Evolutionary conservation across 148 eudicot species (phyloP), one percentile per base, ranked within the genome.

Genomic region (Persicaria maculosa): DNA sequence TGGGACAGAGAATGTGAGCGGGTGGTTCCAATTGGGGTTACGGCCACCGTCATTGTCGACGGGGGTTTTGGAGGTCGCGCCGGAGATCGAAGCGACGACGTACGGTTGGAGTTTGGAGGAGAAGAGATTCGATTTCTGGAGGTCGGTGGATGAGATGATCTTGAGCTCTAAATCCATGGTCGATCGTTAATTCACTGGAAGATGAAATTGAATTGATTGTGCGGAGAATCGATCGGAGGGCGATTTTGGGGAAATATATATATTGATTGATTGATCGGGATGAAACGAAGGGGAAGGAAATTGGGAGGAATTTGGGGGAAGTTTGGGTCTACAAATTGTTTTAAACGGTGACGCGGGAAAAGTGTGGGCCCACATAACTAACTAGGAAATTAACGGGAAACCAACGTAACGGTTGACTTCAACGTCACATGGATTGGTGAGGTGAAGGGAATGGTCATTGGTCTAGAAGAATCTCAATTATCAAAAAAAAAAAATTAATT

Each of bases 1-100:
- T 14, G 82, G 87, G 15, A 89, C 8, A 9, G 83, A 59, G 84
- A 90, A 87, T 7, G 69, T 82, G 50, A 85, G 73, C 0, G 88
- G 76, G 75, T 53, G 83, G 62, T 90, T 85, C 98, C 98, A 93
- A 1, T 83, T 78, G 5, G 96, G 96, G 71, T 81, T 85, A 43
- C 44, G 72, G 68, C 77, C 69, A 1, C 90, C 92, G 36, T 74
- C 71, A 46, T 74, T 55, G 53, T 85, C 82, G 11, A 80, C 76
- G 0, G 83, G 83, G 15, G 85, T 84, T 74, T 62, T 83, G 75
- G 80, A 75, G 72, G 80, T 40, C 14, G 67, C 4, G 47, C 45
- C 68, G 45, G 43, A 2, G 79, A 86, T 52, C 8, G 80, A 80
- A 40, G 82, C 87, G 76, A 83, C 84, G 72, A 80, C 90, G 83